These are phyloP conservation scores for Asterophora parasitica DNA, from an alignment of 768 basidiomycete species.

Conservation along the genomic window DNA sequence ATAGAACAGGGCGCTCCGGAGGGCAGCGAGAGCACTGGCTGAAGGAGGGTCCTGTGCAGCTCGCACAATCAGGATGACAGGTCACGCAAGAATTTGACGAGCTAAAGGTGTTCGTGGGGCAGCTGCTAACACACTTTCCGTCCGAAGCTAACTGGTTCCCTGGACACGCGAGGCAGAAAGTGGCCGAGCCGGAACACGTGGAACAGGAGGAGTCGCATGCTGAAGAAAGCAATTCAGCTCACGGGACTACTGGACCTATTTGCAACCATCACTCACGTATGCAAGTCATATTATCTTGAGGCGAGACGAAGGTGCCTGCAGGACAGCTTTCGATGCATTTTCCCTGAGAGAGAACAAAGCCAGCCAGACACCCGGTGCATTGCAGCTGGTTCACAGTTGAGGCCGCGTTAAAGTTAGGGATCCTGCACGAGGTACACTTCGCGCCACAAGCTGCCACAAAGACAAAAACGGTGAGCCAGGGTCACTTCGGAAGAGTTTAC, in stretches of 20 bases:
- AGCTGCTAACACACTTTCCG: conserved; percentile 73
- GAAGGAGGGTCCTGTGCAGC: conserved; percentile 75
- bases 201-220: conserved; percentile 69
- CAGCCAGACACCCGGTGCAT: conserved; percentile 75
- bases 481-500: background rate
- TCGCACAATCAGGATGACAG: conserved; percentile 85
- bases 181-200: conserved; percentile 62
- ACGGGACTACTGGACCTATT: background rate
- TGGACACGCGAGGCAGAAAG: conserved; percentile 72
- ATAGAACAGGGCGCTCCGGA: conserved; percentile 62
- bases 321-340: conserved; percentile 70
- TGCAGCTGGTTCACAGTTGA: conserved; percentile 63
- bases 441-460: conserved; percentile 63
- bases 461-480: conserved; percentile 4
- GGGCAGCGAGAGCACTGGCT: conserved; percentile 76
- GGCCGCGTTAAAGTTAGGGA: conserved; percentile 60
- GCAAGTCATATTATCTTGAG: conserved; percentile 70
- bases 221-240: conserved; percentile 20
- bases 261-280: conserved; percentile 32
- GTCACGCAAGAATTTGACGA: conserved; percentile 61
- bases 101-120: conserved; percentile 67
- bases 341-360: conserved; percentile 68
- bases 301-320: conserved; percentile 64
- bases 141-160: conserved; percentile 59
- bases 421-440: conserved; percentile 73